Percentiles rank a stretch among this genome's conserved stretches.
phyloP scores from a whole-genome alignment of 495 filamentous ascomycete species.

The Penicillium waksmanii region DNA sequence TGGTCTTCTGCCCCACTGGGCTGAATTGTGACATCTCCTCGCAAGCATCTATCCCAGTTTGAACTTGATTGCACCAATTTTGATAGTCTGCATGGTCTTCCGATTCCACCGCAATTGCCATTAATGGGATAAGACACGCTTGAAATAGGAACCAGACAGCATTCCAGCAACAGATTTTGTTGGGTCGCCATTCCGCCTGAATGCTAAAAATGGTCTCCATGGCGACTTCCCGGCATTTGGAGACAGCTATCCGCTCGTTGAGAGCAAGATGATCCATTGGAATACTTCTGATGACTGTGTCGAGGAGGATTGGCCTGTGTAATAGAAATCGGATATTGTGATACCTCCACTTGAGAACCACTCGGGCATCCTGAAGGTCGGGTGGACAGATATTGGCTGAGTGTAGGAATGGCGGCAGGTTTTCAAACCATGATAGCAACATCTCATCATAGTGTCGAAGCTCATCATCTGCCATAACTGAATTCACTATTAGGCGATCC shows the following conservation, averaged over 20 bases:
- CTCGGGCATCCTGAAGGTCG: constrained; percentile 64
- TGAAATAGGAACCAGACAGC: constrained; percentile 75
- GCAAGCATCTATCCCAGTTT: constrained; percentile 13
- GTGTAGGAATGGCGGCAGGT: constrained; percentile 61
- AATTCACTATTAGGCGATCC: constrained; percentile 64
- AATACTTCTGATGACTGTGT: constrained; percentile 57
- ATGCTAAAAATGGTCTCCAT: constrained; percentile 68
- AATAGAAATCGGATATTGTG: constrained; percentile 72
- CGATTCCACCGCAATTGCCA: constrained; percentile 8
- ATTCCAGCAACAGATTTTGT: constrained; percentile 72
- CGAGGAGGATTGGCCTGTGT: constrained; percentile 65
- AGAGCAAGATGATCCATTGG: constrained; percentile 44
- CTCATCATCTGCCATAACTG: constrained; percentile 59
- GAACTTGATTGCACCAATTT: constrained; percentile 16
- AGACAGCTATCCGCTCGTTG: constrained; percentile 63
- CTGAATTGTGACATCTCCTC: constrained; percentile 17
- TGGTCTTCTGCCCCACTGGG: constrained; percentile 12
- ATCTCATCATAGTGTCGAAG: constrained; percentile 59
- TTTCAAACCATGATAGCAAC: constrained; percentile 62
- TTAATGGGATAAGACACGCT: constrained; percentile 64
- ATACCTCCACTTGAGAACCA: constrained; percentile 74
- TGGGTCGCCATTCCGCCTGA: constrained; percentile 56
- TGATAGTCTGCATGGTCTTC: constrained; percentile 8
- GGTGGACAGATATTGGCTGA: constrained; percentile 61
- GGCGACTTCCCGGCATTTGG: constrained; percentile 63